Base-by-base conservation (phyloP, 2,329 filamentous ascomycete species). In the Cladosporium sp. region DNA sequence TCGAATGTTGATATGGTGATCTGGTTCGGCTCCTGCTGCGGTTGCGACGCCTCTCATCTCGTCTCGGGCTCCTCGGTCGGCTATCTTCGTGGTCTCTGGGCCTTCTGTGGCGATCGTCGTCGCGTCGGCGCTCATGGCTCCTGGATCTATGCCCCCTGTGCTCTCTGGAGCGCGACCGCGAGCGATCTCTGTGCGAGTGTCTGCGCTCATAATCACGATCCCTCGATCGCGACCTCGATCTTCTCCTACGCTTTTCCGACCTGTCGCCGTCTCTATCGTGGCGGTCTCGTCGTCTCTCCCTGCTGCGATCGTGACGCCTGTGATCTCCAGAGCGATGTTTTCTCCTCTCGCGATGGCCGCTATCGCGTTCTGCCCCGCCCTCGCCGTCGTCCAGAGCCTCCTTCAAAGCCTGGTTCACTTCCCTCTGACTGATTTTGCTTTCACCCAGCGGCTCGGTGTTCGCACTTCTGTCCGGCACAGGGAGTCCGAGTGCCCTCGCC, bases 401-500 rank as follows among this genome's bases (percentile, higher is more conserved):
- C 56, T 75, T 80, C 37, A 85, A 71, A 7, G 78, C 80, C 58
- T 77, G 78, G 58, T 81, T 77, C n/a, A 85, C 75, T 58, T 84
- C 80, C 3, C 77, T 81, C 25, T 88, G 70, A 37, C 71, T 81
- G 5, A 67, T 69, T 47, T 72, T 74, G 9, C 63, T 61, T 61
- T 74, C 71, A 39, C 85, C 87, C 10, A 96, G 73, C 0, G 89
- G 80, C 19, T 75, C 77, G 65, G 80, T 60, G 60, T 85, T 85
- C 48, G 82, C 83, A 70, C 94, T 82, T 0, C 78, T 77, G 49
- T 83, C 81, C 1, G 87, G 83, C 1, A 88, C 80, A 0, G 90
- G 91, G 28, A 97, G 76, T 0, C 94, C 94, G 55, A 99, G 77
- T 0, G 92, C 92, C 44, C 79, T 81, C 3, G 91, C 86, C 70